Evolutionary conservation across 2,329 filamentous ascomycete species (phyloP).

Genomic region (Hymenoscyphus occultus): DNA sequence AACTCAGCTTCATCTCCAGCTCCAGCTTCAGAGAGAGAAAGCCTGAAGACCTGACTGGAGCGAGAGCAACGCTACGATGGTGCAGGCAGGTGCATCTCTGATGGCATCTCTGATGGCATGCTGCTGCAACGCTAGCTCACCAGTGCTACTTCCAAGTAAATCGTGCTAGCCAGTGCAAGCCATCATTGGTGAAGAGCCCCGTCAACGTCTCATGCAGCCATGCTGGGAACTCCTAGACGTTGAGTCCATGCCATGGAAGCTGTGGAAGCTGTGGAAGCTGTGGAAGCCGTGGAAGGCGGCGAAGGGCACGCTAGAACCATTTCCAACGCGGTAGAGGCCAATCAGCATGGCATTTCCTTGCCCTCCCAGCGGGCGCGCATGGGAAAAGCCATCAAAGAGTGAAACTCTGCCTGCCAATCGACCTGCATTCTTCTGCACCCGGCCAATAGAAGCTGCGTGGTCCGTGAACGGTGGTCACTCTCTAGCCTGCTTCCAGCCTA

Average conservation of each 20-base stretch:
- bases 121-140: background rate
- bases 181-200: background rate
- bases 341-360: conserved; percentile 1
- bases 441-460: conserved; percentile 11
- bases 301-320: conserved; percentile 10
- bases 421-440: background rate
- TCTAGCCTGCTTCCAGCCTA: conserved; percentile 6
- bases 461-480: too few relatives aligned
- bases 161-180: background rate
- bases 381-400: conserved; percentile 2
- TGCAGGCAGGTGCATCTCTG: background rate
- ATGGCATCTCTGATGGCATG: background rate
- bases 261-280: background rate
- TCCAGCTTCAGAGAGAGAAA: background rate
- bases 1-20: too few relatives aligned
- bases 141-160: too few relatives aligned
- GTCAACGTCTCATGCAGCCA: background rate
- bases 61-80: background rate
- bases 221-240: background rate
- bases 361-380: background rate
- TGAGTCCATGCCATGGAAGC: background rate
- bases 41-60: background rate
- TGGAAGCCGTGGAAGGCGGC: conserved; percentile 5
- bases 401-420: conserved; percentile 4
- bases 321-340: background rate